These are phyloP conservation scores for Actinomucor elegans DNA, from an alignment of 371 early-diverging fungal species.

Conservation along the genomic window DNA sequence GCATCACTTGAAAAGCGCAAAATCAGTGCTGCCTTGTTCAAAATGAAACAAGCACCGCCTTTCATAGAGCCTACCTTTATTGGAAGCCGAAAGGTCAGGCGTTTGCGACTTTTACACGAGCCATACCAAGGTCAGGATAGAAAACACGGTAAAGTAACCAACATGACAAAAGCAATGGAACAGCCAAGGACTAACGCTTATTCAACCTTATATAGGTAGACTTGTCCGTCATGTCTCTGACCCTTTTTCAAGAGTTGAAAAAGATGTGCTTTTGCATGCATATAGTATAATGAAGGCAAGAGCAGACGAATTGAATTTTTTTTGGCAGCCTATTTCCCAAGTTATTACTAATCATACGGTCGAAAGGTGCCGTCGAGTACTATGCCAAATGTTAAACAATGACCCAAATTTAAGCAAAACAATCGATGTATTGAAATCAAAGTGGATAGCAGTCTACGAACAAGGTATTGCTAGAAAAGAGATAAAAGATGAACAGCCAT, in stretches of 20 bases:
- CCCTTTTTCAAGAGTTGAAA: no score
- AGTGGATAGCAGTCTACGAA: slow-evolving; percentile 12
- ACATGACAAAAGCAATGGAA: no score
- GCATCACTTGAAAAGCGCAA: slow-evolving; percentile 15
- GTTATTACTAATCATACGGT: background rate
- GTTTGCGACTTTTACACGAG: background rate
- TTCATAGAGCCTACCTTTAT: slow-evolving; percentile 12
- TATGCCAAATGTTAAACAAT: background rate
- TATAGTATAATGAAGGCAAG: slow-evolving; percentile 22
- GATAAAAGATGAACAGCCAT: slow-evolving; percentile 13
- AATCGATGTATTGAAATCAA: background rate
- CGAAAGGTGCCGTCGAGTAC: slow-evolving; percentile 9
- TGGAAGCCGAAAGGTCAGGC: slow-evolving; percentile 15
- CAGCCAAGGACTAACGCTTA: background rate
- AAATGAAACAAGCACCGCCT: background rate
- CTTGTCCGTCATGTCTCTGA: no score
- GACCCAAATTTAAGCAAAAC: background rate
- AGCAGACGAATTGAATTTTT: slow-evolving; percentile 3
- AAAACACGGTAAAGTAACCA: background rate
- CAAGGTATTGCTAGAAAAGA: slow-evolving; percentile 9
- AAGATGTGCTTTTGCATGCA: slow-evolving; percentile 10
- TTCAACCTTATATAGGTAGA: no score
- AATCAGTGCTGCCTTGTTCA: background rate
- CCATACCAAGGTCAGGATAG: background rate
- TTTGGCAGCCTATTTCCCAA: slow-evolving; percentile 15